Evolutionary conservation across 1,139 yeast species (phyloP), one percentile per base, ranked within the genome.

Genomic region (Blastobotrys indianensis): DNA sequence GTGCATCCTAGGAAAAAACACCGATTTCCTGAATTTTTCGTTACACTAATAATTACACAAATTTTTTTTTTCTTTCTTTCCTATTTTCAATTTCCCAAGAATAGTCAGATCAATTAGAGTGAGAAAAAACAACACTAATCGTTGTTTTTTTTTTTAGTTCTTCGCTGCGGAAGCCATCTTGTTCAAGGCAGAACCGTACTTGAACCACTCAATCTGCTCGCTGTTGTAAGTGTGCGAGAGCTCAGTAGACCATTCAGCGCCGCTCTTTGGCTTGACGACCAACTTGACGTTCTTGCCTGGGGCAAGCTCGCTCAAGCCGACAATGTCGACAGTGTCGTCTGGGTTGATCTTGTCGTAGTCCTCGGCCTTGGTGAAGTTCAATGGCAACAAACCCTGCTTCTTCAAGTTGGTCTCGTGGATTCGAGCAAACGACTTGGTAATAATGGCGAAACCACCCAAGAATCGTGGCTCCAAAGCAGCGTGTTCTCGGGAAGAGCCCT

Each of bases 401-500:
- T 87, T 87, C 75, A 87, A 80, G 77, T 87, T 87, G 54, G 96
- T 87, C 73, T 82, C 92, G 71, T 82, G 90, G 66, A 92, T 92
- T 79, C 98, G 88, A 57, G 98, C 98, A 70, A 92, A 92, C 41
- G 98, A 92, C 76, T 87, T 90, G 69, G 95, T 85, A 65, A 92
- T 84, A 71, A 92, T 88, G 60, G 97, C 96, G 67, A 84, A 86
- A 66, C 94, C 98, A 76, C 98, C 98, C 67, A 92, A 80, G 92
- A 75, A 92, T 79, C 98, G 85, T 75, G 98, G 98, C 79, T 90
- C 96, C 68, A 92, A 82, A 62, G 98, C 98, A 67, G 98, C 98
- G 72, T 92, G 98, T 76, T 92, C 98, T 82, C 98, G 88, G 63
- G 97, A 90, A 53, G 98, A 92, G 76, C 98, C 98, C 77, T 92